Conservation (phyloP, 2,329 filamentous ascomycete genomes). For the Xylaria multiplex region DNA sequence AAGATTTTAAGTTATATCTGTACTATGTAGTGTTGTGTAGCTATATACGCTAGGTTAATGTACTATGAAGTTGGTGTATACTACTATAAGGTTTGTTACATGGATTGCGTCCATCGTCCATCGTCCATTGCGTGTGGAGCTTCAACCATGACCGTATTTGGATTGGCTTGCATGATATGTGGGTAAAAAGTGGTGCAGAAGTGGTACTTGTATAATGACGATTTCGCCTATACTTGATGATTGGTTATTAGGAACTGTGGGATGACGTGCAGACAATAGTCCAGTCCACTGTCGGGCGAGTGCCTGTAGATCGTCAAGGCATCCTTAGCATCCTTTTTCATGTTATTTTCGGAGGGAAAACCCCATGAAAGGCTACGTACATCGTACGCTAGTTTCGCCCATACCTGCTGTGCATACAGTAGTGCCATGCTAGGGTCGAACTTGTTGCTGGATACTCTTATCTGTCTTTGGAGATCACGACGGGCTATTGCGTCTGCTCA, state of each 20-base stretch:
- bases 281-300: conserved; percentile 8
- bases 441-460: not conserved
- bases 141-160: conserved; percentile 23
- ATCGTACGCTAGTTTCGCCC: too few relatives aligned
- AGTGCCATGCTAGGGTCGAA: not conserved
- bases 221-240: conserved; percentile 3
- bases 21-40: too few relatives aligned
- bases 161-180: conserved; percentile 30
- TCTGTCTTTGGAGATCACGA: not conserved
- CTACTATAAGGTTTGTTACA: not conserved
- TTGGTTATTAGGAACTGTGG: conserved; percentile 23
- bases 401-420: not conserved
- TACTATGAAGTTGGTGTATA: not conserved
- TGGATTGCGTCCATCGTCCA: conserved; percentile 1
- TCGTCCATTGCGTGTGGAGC: conserved; percentile 5
- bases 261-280: conserved; percentile 36
- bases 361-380: conserved; percentile 9
- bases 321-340: conserved; percentile 10
- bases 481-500: conserved; percentile 1
- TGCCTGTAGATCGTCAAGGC: conserved; percentile 13
- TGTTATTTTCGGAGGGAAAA: conserved; percentile 16
- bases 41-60: too few relatives aligned
- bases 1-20: too few relatives aligned
- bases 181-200: conserved; percentile 1
- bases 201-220: not conserved